These are phyloP conservation scores for Kregervanrija pseudodelftensis DNA, from an alignment of 805 yeast species.

Conservation along the genomic window DNA sequence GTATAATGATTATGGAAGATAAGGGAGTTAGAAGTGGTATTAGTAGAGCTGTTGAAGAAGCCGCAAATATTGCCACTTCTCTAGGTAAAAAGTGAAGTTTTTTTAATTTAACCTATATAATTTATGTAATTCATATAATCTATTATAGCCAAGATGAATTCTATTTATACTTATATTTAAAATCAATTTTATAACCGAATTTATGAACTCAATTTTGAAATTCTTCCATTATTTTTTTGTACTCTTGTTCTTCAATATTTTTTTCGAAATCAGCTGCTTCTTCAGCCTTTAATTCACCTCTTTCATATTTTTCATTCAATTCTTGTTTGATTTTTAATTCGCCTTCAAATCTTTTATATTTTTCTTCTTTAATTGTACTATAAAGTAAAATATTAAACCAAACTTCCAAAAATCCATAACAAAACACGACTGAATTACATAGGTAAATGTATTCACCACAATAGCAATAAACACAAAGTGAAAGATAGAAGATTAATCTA, in stretches of 20 bases:
- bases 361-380: slow-evolving; percentile 59
- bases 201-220: slow-evolving; percentile 11
- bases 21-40: slow-evolving; percentile 82
- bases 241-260: slow-evolving; percentile 23
- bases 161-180: background rate
- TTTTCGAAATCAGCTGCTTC: slow-evolving; percentile 17
- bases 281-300: slow-evolving; percentile 19
- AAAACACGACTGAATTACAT: slow-evolving; percentile 58
- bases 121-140: background rate
- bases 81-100: slow-evolving; percentile 43
- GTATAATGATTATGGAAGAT: slow-evolving; percentile 87
- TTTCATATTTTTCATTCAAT: slow-evolving; percentile 20
- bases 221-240: slow-evolving; percentile 26
- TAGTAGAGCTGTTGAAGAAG: slow-evolving; percentile 83
- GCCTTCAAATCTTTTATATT: slow-evolving; percentile 39
- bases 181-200: background rate
- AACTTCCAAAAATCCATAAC: slow-evolving; percentile 54
- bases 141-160: no score
- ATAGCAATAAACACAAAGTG: slow-evolving; percentile 43
- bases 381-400: slow-evolving; percentile 64
- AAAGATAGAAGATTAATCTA: slow-evolving; percentile 44
- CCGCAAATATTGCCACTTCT: slow-evolving; percentile 69
- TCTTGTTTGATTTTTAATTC: slow-evolving; percentile 11
- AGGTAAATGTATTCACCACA: slow-evolving; percentile 36
- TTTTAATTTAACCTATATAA: background rate